Evolutionary conservation across 371 early-diverging fungal species (phyloP), one percentile per base, ranked within the genome.

Genomic region (Mortierella sp.): DNA sequence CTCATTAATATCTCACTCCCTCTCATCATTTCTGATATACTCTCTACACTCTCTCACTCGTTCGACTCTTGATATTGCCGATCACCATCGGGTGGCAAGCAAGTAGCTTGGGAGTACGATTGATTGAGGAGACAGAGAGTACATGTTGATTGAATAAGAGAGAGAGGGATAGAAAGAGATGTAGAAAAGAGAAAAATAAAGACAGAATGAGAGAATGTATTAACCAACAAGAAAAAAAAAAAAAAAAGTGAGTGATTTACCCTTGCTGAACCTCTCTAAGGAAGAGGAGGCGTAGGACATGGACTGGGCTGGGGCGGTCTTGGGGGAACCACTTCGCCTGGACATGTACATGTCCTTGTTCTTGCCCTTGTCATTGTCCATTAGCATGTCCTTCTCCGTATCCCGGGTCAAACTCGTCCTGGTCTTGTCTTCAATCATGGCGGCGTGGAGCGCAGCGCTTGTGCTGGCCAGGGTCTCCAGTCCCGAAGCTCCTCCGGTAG

Each of bases 351-450:
- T 61, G 43, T 53, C 53, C 28, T 23, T 53, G 69, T 66, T 66
- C 62, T 72, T 54, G 66, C 45, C 51, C 55, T 57, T 37, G 42
- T 72, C 57, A 54, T 55, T 26, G 42, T 72, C 70, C 66, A 42
- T 59, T 17, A 45, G 47, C 61, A 42, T 37, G 31, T 63, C 65
- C 72, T 35, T 54, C 54, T 71, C 53, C 72, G 53, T 43, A 51
- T 59, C 60, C 65, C 55, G 19, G 35, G 35, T 54, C 65, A 45
- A 45, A 59, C 61, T 42, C 64, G 82, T 84, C 83, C 71, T 71
- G 42, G 56, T 84, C 71, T 65, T 74, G 70, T 67, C 83, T 62
- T 67, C 83, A 64, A 85, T 80, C 70, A 54, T 75, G 28, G 70
- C 64, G 17, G 71, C n/a, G 31, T 63, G 56, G 72, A 75, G 15